phyloP scores from a whole-genome alignment of 306 rosid species.

The Glycine tomentella region DNA sequence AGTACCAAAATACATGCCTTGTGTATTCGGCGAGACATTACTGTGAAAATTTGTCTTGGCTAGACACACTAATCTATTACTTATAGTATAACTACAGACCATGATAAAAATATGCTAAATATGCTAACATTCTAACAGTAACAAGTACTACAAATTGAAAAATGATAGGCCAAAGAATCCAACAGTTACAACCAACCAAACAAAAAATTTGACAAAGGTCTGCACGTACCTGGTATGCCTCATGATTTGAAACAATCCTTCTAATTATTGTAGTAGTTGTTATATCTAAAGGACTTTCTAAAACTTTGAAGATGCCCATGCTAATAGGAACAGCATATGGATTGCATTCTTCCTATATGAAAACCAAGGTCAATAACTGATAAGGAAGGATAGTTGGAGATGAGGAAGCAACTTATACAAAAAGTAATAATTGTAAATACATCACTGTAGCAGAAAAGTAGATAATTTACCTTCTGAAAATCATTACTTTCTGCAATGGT shows the following conservation, averaged over 20 bases:
- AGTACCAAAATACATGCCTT: constrained; percentile 20
- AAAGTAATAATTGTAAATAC: constrained; percentile 18
- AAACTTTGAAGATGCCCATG: constrained; percentile 82
- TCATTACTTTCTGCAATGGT: constrained; percentile 84
- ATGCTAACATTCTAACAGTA: constrained; percentile 8
- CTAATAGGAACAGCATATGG: constrained; percentile 91
- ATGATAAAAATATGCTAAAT: neutral
- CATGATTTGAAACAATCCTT: constrained; percentile 90
- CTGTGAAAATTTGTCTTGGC: constrained; percentile 2
- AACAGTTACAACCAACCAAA: neutral
- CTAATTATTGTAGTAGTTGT: constrained; percentile 90
- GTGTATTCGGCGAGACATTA: neutral
- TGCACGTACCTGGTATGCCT: constrained; percentile 83
- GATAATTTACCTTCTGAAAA: constrained; percentile 80
- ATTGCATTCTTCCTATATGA: constrained; percentile 70
- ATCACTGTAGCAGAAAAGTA: constrained; percentile 23
- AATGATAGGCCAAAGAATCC: constrained; percentile 14
- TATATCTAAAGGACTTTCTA: constrained; percentile 79
- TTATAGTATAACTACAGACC: constrained; percentile 2
- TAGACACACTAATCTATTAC: neutral
- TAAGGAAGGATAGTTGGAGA: constrained; percentile 16
- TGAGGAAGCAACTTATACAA: constrained; percentile 14
- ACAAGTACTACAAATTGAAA: constrained; percentile 2
- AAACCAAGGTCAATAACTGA: constrained; percentile 41
- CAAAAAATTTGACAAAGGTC: neutral